Base-by-base conservation (phyloP, 495 filamentous ascomycete genomes). In the Astrocystis sublimbata region DNA sequence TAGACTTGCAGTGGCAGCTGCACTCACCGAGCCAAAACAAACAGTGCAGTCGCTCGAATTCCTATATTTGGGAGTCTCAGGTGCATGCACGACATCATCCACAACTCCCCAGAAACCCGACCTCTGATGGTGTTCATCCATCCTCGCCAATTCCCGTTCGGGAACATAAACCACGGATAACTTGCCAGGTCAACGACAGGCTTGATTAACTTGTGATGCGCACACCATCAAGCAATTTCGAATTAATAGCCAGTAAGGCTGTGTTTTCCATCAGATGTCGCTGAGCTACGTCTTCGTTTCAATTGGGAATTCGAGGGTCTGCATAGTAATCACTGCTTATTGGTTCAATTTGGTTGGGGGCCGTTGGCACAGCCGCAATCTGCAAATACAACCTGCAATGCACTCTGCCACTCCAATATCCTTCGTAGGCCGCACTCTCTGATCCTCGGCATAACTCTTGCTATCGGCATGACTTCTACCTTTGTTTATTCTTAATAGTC, bases 1-100 rank as follows among this genome's bases (percentile, higher is more conserved):
- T 6, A 3, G 4, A 9, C 17, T 5, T 5, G 8, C 5, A n/a
- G 12, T 38, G 17, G 8, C 2, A 6, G 30, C 31, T 38, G 17
- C 36, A 54, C 51, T 26, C 12, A 54, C 51, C 12, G 51, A 24
- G 5, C 33, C 51, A n/a, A 54, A 54, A 24, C 51, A 54, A 24
- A 54, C 51, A 19, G 12, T 38, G 4, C 9, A 19, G 9, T 54
- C 33, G 17, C 21, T 21, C 24, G 33, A 31, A 26, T 13, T 4
- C 4, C 1, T 40, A 24, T 8, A 24, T 17, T 23, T n/a, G 1
- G 10, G 5, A 21, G 36, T 1, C 0, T 38, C 21, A 13, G 33
- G 0, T 17, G 6, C 12, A 31, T 26, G 17, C 26, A 2, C 17
- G n/a, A 38, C 21, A 38, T 38, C 26, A 6, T 40, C 26, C 17